These are phyloP conservation scores for Ampelomyces quisqualis DNA, from an alignment of 2,329 filamentous ascomycete genomes.

Conservation along the genomic window DNA sequence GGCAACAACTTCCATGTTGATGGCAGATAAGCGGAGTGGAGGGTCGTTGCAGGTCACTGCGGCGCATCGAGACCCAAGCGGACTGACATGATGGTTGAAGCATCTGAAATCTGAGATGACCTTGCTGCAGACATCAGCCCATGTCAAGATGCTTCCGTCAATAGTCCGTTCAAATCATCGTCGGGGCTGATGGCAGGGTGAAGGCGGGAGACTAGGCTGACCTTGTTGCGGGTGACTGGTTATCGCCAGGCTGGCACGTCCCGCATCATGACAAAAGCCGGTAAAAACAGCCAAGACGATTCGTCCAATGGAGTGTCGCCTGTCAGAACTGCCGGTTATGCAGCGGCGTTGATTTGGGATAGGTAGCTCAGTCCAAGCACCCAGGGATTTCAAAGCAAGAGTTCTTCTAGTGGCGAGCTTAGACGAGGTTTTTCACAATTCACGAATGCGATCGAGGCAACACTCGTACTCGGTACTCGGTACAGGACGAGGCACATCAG, in stretches of 20 bases:
- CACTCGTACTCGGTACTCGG: constrained; percentile 9
- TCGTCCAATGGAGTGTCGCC: constrained; percentile 31
- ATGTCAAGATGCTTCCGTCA: constrained; percentile 36
- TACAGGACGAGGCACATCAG: constrained; percentile 13
- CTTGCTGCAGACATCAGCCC: constrained; percentile 40
- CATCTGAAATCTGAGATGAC: constrained; percentile 23
- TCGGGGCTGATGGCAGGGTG: constrained; percentile 26
- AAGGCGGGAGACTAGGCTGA: constrained; percentile 32
- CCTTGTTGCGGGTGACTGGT: constrained; percentile 28
- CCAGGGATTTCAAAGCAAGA: constrained; percentile 38
- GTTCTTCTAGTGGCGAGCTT: constrained; percentile 17
- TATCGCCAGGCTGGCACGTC: constrained; percentile 35
- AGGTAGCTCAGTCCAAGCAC: constrained; percentile 38
- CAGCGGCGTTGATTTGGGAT: constrained; percentile 41
- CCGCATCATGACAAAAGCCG: constrained; percentile 34
- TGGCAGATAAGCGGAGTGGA: constrained; percentile 18
- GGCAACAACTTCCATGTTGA: constrained; percentile 5
- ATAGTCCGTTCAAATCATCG: constrained; percentile 37
- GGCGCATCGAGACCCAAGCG: constrained; percentile 21
- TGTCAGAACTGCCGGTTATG: constrained; percentile 42
- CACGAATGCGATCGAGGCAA: constrained; percentile 3
- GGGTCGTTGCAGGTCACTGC: constrained; percentile 15
- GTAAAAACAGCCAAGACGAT: constrained; percentile 23
- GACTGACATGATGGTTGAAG: constrained; percentile 35
- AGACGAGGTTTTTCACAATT: constrained; percentile 7